A percentile compares a stretch with the other conserved stretches of the same genome.
phyloP scores from a whole-genome alignment of 768 basidiomycete genomes.

The Gautieria morchelliformis region DNA sequence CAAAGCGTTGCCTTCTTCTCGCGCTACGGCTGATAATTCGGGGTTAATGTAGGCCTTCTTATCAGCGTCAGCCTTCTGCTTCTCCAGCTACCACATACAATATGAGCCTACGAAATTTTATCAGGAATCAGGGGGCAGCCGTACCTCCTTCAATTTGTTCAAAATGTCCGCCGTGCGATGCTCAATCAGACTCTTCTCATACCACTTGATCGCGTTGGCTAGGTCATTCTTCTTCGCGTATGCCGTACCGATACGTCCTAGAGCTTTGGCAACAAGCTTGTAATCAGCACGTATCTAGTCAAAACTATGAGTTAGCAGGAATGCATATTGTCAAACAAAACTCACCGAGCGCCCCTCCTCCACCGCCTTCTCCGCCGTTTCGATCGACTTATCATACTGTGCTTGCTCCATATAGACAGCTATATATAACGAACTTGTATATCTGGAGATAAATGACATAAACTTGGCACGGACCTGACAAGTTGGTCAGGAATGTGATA shows the following conservation, averaged over 20 bases:
- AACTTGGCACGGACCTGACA: conserved; percentile 47
- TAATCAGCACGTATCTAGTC: conserved; percentile 77
- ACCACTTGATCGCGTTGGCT: conserved; percentile 76
- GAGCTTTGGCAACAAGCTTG: conserved; percentile 91
- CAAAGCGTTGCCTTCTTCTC: conserved; percentile 85
- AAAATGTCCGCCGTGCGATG: conserved; percentile 92
- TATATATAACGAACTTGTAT: conserved; percentile 20
- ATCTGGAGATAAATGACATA: not conserved
- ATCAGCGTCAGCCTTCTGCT: conserved; percentile 65
- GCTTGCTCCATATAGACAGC: conserved; percentile 93
- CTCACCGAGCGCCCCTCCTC: conserved; percentile 81
- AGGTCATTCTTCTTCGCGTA: conserved; percentile 77
- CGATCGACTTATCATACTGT: conserved; percentile 84
- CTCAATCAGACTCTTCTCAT: conserved; percentile 88
- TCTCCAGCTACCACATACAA: conserved; percentile 43
- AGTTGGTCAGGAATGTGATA: conserved; percentile 86
- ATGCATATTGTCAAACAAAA: not conserved
- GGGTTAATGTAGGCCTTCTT: conserved; percentile 82
- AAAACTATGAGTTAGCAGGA: not conserved
- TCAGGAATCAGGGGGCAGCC: not conserved
- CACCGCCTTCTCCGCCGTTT: conserved; percentile 90
- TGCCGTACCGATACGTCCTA: conserved; percentile 80
- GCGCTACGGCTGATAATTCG: conserved; percentile 65
- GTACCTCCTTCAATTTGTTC: conserved; percentile 66
- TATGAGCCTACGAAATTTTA: not conserved